A percentile compares a stretch with the other conserved stretches of the same genome.
These are phyloP conservation scores for Suillus tomentosus DNA, from an alignment of 768 basidiomycete species.

Conservation along the genomic window DNA sequence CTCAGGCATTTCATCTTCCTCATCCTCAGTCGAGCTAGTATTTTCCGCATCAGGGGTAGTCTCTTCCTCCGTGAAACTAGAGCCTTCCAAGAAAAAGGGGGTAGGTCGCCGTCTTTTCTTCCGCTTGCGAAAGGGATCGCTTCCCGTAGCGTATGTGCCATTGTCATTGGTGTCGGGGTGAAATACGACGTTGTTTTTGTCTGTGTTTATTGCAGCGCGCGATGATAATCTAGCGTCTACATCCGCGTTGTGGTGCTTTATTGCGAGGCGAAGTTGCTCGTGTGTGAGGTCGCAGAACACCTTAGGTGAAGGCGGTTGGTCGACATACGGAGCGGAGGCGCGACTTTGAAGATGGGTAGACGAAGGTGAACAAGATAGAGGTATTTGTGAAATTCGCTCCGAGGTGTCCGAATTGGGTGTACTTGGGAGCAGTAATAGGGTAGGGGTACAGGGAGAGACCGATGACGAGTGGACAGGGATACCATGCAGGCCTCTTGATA, in stretches of 20 bases:
- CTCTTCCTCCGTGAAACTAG: neutral
- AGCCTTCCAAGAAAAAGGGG: neutral
- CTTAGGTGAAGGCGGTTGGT: neutral
- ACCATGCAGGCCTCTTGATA: neutral
- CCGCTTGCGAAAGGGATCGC: constrained; percentile 11
- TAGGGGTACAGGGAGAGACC: neutral
- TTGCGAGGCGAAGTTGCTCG: constrained; percentile 8
- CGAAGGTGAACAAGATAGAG: neutral
- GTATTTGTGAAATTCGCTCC: neutral
- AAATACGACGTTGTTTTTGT: constrained; percentile 17
- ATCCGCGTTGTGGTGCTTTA: constrained; percentile 6
- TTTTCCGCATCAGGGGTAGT: neutral
- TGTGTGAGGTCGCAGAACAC: constrained; percentile 6
- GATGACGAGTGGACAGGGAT: neutral
- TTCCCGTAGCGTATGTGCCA: constrained; percentile 16
- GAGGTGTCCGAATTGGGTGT: neutral
- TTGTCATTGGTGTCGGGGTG: constrained; percentile 22
- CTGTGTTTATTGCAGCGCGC: neutral
- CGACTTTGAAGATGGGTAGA: neutral
- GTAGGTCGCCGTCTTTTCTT: constrained; percentile 5
- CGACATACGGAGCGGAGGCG: neutral
- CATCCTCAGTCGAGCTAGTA: neutral
- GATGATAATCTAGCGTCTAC: constrained; percentile 3
- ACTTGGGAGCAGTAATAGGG: neutral
- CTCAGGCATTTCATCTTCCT: constrained; percentile 8